phyloP scores from a whole-genome alignment of 2,329 filamentous ascomycete species.

The Sarocladiaceae sp. region DNA sequence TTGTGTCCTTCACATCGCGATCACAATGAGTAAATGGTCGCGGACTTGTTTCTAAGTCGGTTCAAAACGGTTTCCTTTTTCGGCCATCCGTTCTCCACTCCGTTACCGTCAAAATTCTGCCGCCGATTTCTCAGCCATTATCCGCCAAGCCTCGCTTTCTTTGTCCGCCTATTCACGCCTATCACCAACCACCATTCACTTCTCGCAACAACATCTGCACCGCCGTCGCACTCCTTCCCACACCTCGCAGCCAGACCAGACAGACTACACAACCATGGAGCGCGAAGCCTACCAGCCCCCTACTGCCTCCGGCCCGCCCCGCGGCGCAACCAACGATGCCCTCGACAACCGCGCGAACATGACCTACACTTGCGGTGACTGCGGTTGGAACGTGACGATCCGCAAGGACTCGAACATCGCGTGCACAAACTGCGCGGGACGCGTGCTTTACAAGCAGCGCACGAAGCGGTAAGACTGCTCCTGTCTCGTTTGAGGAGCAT shows the following conservation, averaged over 20 bases:
- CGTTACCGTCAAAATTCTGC: conserved; percentile 8
- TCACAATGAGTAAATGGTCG: too few species aligned
- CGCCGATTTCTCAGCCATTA: conserved; percentile 9
- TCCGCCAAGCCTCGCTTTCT: background rate
- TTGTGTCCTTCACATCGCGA: too few species aligned
- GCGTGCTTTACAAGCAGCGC: conserved; percentile 95
- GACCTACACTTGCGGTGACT: conserved; percentile 40
- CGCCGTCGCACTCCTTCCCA: background rate
- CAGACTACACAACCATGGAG: conserved; percentile 43
- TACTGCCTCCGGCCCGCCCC: conserved; percentile 42
- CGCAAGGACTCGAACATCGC: conserved; percentile 45
- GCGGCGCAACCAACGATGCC: conserved; percentile 36
- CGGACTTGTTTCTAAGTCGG: too few species aligned
- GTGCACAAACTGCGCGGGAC: conserved; percentile 69
- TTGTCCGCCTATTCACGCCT: background rate
- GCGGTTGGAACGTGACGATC: conserved; percentile 35
- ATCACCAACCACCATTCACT: too few species aligned
- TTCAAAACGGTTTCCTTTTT: conserved; percentile 1
- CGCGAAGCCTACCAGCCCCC: conserved; percentile 78
- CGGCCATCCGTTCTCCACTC: background rate
- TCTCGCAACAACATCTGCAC: too few species aligned
- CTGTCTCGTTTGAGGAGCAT: background rate
- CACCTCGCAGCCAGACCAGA: background rate
- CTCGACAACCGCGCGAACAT: conserved; percentile 33
- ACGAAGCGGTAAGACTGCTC: conserved; percentile 78